Evolutionary conservation across 306 rosid species (phyloP), one percentile per base, ranked within the genome.

Genomic region (Betula pendula): DNA sequence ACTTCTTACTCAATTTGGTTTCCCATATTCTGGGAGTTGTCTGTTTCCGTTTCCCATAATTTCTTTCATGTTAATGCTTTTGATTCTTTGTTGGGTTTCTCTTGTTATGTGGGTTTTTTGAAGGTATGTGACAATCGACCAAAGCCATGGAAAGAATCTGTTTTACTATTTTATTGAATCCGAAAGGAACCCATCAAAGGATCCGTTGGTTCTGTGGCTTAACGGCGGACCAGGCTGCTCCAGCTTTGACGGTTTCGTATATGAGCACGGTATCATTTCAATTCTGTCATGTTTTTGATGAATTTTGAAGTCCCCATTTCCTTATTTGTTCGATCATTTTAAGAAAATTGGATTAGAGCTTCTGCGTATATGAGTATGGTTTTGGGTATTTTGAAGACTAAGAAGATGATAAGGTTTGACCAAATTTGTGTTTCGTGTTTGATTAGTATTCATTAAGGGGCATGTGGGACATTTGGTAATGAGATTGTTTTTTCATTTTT

Each of bases 211-310:
- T 85, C 88, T 95, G n/a, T 95, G 98, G 98, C 96, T 95, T 67
- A 95, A 95, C 60, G 99, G 99, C 12, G 99, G 99, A 58, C 99
- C 99, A 0, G 99, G 97, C 8, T 92, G 99, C 75, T 95, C 99
- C 77, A 95, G 99, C 79, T 85, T 95, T 51, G 99, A 95, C 86
- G 99, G 96, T 58, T 95, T 92, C 74, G 71, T 95, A n/a, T 95
- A 92, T n/a, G 99, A 95, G 75, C 97, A 95, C 71, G 99, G 99
- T 95, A 88, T 69, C 29, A 7, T 55, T 53, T 76, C 51, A 45
- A n/a, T 33, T 62, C 74, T 24, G 65, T 9, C 68, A 25, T 6
- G 31, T 62, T n/a, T 62, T n/a, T 6, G 6, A 31, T 6, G 69
- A 15, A 63, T 33, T 17, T 15, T 22, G 13, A 0, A 19, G 24